Base-by-base conservation (phyloP, 2,329 filamentous ascomycete genomes). In the Simplicillium sp. region DNA sequence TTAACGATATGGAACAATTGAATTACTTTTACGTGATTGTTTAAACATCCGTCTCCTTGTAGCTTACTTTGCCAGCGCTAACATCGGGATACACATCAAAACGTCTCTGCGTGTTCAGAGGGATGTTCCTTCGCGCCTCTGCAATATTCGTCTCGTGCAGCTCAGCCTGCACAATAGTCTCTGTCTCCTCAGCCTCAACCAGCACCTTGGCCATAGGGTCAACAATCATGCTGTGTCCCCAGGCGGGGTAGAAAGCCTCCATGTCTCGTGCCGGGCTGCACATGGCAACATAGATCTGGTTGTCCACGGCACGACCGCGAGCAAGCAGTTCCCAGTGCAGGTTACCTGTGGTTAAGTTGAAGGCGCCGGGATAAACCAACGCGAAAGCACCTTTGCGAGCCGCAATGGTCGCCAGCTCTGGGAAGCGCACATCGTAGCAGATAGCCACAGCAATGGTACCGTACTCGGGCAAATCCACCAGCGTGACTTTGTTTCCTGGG, bases 1-100 rank as follows among this genome's bases (percentile, higher is more conserved):
- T 5, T 6, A 25, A 25, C 20, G 20, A 9, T 9, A 25, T 25
- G 9, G 9, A 25, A 25, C n/a, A n/a, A n/a, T n/a, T 25, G 20
- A 9, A 25, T 25, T 25, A 25, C 20, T 25, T 25, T 25, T 25
- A 9, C 5, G 9, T 25, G 9, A 25, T 33, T 33, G 7, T 37
- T 4, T 45, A 42, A 12, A 52, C 41, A 11, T 46, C 45, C 29
- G 53, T 50, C 38, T 64, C 58, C 34, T 59, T 54, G 13, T 58
- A 56, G 16, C 58, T 54, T 17, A 70, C 57, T 43, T 70, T 65
- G 1, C 76, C 81, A 53, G 75, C 63, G 54, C 80, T 88, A 28
- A 98, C 79, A 68, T 98, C 89, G 0, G 87, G 84, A 61, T 98
- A 98, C 15, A 98, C 84, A 61, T 98, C 92, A 58, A 95, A 98